Conservation (phyloP, 1,284 basidiomycete genomes). For the Ustilago nuda region DNA sequence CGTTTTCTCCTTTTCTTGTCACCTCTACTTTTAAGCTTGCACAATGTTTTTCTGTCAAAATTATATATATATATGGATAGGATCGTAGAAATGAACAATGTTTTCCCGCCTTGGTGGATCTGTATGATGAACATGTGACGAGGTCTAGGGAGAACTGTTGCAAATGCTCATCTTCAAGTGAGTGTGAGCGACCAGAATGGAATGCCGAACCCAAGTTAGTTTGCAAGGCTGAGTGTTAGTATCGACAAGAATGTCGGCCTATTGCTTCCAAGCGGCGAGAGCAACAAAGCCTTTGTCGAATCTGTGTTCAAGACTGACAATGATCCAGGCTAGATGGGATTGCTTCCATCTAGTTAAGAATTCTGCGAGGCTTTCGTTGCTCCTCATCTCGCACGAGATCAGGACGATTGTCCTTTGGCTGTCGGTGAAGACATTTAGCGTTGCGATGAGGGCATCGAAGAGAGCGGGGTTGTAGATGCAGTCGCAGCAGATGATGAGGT, state of each 20-base stretch:
- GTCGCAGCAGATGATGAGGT: conserved; percentile 58
- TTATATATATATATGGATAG: too few relatives aligned
- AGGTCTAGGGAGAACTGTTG: not conserved
- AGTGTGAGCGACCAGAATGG: not conserved
- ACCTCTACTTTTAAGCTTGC: not conserved
- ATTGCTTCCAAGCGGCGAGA: conserved; percentile 44
- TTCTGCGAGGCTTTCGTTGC: conserved; percentile 45
- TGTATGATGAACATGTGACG: conserved; percentile 6
- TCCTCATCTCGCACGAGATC: conserved; percentile 58
- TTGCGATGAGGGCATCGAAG: conserved; percentile 56
- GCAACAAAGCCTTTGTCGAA: conserved; percentile 49
- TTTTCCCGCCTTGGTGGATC: not conserved
- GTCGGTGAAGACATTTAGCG: conserved; percentile 50
- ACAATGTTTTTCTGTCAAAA: not conserved
- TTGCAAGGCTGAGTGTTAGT: not conserved
- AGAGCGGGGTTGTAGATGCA: conserved; percentile 65
- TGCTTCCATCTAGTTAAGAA: conserved; percentile 53
- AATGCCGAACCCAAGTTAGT: not conserved
- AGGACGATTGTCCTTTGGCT: conserved; percentile 48
- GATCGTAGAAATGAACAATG: conserved; percentile 13
- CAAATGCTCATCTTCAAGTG: conserved; percentile 2
- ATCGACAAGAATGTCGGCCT: not conserved
- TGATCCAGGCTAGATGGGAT: conserved; percentile 22
- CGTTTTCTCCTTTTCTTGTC: not conserved
- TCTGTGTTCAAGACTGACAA: conserved; percentile 46